These are phyloP conservation scores for Diaporthe citrichinensis DNA, from an alignment of 2,329 filamentous ascomycete genomes.

Conservation along the genomic window DNA sequence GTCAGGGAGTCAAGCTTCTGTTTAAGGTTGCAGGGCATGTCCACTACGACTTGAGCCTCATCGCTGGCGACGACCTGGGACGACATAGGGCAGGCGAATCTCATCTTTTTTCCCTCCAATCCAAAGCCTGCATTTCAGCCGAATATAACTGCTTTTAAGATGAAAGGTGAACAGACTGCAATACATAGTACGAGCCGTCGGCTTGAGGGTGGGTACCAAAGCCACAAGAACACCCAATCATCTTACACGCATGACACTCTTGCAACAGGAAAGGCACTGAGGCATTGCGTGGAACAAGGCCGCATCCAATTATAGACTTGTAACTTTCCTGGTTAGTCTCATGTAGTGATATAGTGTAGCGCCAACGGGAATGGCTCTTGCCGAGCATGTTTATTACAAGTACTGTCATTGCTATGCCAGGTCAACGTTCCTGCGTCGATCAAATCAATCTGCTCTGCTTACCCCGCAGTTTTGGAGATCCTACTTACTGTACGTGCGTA, in stretches of 20 bases:
- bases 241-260: conserved; percentile 37
- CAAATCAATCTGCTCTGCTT: neutral
- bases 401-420: neutral
- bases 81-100: no score
- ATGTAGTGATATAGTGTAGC: neutral
- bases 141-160: no score
- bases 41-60: conserved; percentile 28
- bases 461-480: conserved; percentile 32
- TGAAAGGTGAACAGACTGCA: neutral
- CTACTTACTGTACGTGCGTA: neutral
- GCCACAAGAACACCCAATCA: conserved; percentile 31
- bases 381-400: conserved; percentile 22
- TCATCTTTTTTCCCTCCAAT: conserved; percentile 8
- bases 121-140: neutral
- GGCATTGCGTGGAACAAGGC: neutral
- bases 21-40: conserved; percentile 24
- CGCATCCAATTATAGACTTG: neutral
- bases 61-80: neutral
- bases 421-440: neutral
- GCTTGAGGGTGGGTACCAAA: neutral
- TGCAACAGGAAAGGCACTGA: neutral
- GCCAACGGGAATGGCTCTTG: conserved; percentile 15
- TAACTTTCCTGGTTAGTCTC: neutral
- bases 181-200: neutral
- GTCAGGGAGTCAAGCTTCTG: conserved; percentile 32